Conservation (phyloP, 805 yeast species). For the Torulaspora maleeae region DNA sequence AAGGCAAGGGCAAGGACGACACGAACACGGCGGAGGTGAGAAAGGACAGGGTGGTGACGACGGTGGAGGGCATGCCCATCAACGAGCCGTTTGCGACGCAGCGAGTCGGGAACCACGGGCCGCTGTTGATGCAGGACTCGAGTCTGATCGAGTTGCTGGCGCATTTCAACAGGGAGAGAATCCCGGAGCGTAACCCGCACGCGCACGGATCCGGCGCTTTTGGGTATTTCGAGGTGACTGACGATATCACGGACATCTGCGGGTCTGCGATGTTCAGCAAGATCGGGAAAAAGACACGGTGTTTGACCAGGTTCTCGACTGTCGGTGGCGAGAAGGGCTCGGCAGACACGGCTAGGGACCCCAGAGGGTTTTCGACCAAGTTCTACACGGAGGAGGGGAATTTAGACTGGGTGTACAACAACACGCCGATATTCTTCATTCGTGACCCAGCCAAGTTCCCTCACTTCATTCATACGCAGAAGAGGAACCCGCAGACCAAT, state of each 20-base stretch:
- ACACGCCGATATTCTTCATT: slow-evolving; percentile 63
- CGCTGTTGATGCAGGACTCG: slow-evolving; percentile 75
- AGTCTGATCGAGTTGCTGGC: slow-evolving; percentile 75
- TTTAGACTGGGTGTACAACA: slow-evolving; percentile 69
- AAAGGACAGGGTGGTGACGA: slow-evolving; percentile 54
- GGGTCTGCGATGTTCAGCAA: slow-evolving; percentile 64
- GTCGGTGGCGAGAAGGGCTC: slow-evolving; percentile 69
- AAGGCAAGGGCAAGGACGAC: slow-evolving; percentile 17
- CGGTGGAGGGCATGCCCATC: slow-evolving; percentile 72
- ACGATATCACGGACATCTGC: slow-evolving; percentile 71
- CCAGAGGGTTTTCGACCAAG: slow-evolving; percentile 64
- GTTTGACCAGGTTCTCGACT: slow-evolving; percentile 66
- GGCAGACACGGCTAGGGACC: slow-evolving; percentile 64
- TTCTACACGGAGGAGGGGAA: slow-evolving; percentile 64
- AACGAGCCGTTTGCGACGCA: slow-evolving; percentile 73
- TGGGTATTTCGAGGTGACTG: slow-evolving; percentile 83
- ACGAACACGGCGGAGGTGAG: slow-evolving; percentile 32
- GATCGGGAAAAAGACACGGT: slow-evolving; percentile 75
- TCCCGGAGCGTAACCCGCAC: slow-evolving; percentile 90
- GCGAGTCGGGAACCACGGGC: slow-evolving; percentile 72
- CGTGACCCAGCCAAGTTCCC: slow-evolving; percentile 64
- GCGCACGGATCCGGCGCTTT: slow-evolving; percentile 93
- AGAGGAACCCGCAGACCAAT: slow-evolving; percentile 66
- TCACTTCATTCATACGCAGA: slow-evolving; percentile 62
- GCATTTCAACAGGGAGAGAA: slow-evolving; percentile 84